Conservation (phyloP, 495 filamentous ascomycete species). For the Aspergillus indologenus region DNA sequence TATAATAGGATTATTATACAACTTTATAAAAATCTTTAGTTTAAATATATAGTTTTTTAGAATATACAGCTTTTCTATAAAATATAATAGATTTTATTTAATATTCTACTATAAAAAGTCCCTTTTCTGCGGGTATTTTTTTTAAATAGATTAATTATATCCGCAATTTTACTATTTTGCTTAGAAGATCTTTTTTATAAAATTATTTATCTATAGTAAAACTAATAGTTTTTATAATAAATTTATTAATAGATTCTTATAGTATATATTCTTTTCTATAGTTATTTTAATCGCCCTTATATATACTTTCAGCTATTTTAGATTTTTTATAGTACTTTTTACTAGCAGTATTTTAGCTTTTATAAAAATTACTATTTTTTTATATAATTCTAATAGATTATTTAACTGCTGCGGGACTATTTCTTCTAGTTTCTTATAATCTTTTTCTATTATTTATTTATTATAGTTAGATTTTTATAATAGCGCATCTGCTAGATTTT, state of each 20-base stretch:
- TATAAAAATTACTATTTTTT: background rate
- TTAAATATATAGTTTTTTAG: background rate
- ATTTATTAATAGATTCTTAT: background rate
- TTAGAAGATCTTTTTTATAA: background rate
- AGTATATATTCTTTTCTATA: slow-evolving; percentile 1
- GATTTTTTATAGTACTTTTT: background rate
- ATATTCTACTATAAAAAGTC: background rate
- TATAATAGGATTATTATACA: too few species aligned
- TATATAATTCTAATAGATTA: background rate
- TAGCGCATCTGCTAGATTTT: background rate
- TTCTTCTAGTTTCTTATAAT: background rate
- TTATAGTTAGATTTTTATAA: slow-evolving; percentile 2
- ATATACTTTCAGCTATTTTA: background rate
- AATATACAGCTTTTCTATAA: background rate
- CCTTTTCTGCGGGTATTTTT: background rate
- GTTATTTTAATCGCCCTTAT: background rate
- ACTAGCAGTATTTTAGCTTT: background rate
- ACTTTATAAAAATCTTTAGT: background rate
- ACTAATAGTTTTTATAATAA: background rate
- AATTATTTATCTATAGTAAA: background rate
- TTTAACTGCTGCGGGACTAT: background rate
- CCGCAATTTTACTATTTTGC: background rate
- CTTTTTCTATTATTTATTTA: background rate
- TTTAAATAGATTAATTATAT: background rate
- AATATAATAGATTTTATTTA: background rate